Evolutionary conservation across 495 filamentous ascomycete species (phyloP), one percentile per base, ranked within the genome.

Genomic region (Talaromyces proteolyticus): DNA sequence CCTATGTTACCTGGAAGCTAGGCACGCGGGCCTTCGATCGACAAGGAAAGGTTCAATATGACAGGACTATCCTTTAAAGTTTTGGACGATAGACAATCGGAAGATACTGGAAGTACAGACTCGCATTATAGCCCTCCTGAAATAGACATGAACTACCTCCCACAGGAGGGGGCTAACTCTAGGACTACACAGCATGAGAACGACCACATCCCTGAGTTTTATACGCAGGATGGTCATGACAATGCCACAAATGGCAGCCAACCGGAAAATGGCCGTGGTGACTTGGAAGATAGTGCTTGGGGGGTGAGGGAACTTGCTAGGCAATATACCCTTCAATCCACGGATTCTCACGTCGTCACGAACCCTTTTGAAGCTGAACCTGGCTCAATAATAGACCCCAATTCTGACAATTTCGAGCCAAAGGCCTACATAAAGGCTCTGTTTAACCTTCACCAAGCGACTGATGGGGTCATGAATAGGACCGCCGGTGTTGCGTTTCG

Each of bases 401-500:
- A 29, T 29, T 29, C 26, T 12, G 26, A 29, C 26, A 29, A 29
- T 29, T 29, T 29, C 12, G 26, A 6, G 26, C 26, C 26, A 29
- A 29, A 29, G 26, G 26, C 26, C 26, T 29, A 29, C 26, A 12
- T 29, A 29, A 29, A 29, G 26, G 26, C 26, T 29, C 26, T 29
- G 12, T 29, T 29, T 29, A 29, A 29, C 12, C 26, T 29, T 6
- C 6, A 29, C 5, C 26, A 29, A 29, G 12, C 6, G 26, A 29
- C 6, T 12, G 26, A 29, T 29, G 26, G 26, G 26, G 26, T 29
- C 12, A 29, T 29, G 26, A 29, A 29, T 12, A 29, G 26, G 26
- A 62, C 64, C 1, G 69, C 56, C 57, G 73, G 74, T 7, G 62
- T 77, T 11, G 65, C 65, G 1, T 75, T 72, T 44, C 80, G 79